These are phyloP conservation scores for Jatropha multifida DNA, from an alignment of 441 rosid genomes.

Conservation along the genomic window DNA sequence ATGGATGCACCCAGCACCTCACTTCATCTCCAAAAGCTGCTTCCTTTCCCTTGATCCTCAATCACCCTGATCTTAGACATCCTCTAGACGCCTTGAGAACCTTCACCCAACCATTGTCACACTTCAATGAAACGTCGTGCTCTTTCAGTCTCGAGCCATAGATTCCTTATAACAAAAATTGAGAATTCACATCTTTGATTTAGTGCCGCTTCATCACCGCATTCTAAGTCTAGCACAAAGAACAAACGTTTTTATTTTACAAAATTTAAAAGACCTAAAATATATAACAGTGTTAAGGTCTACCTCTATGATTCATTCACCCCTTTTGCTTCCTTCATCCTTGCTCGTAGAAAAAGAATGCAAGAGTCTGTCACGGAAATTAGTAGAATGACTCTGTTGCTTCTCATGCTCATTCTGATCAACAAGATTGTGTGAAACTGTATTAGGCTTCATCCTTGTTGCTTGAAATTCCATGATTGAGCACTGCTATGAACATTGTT, in stretches of 20 bases:
- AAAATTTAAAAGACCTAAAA: not conserved
- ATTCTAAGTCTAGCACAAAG: not conserved
- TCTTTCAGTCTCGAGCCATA: too few species aligned
- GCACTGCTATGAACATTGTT: slow-evolving; percentile 6
- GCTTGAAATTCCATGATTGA: slow-evolving; percentile 7
- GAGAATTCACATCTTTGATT: not conserved
- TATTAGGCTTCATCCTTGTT: not conserved
- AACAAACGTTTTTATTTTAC: not conserved
- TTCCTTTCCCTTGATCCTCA: too few species aligned
- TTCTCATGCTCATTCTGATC: not conserved
- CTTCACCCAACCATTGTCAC: too few species aligned
- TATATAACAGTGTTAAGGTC: not conserved
- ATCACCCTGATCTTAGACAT: too few species aligned
- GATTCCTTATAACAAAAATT: too few species aligned
- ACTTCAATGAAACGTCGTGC: too few species aligned
- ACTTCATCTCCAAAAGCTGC: too few species aligned
- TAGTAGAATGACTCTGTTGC: not conserved
- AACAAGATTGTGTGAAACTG: not conserved
- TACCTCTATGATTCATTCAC: slow-evolving; percentile 1
- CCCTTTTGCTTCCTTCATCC: not conserved
- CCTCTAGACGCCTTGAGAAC: too few species aligned
- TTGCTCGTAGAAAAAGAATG: not conserved
- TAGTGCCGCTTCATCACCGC: not conserved
- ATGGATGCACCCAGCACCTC: too few species aligned
- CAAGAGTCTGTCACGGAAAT: not conserved